phyloP scores from a whole-genome alignment of 257 asterid genomes.

The Leptodermis oblonga region DNA sequence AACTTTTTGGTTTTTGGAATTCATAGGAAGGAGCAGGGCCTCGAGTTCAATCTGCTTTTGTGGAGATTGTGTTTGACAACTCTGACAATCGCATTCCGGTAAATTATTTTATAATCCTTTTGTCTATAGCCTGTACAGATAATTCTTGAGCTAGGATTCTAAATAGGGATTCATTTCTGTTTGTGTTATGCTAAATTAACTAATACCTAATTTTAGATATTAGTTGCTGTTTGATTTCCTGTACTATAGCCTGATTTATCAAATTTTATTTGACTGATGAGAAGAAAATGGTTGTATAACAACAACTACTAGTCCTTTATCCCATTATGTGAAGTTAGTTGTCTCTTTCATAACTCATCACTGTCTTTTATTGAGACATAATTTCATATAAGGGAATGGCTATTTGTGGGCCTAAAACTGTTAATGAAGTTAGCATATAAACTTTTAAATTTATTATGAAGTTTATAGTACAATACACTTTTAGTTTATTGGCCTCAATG shows the following conservation, averaged over 20 bases:
- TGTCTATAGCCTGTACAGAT: background rate
- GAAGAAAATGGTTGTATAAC: background rate
- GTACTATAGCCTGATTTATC: background rate
- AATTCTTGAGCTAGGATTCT: background rate
- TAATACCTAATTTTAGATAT: background rate
- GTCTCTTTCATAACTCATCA: background rate
- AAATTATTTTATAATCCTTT: slow-evolving; percentile 16
- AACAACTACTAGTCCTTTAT: background rate
- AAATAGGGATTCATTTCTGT: background rate
- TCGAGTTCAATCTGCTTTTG: slow-evolving; percentile 90
- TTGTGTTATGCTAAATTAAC: background rate
- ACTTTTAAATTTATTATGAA: background rate
- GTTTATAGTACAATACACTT: background rate
- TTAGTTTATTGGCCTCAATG: background rate
- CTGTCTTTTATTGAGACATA: background rate
- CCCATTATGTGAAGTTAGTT: background rate
- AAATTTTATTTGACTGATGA: background rate
- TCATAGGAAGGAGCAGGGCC: slow-evolving; percentile 98
- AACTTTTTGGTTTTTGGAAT: slow-evolving; percentile 18
- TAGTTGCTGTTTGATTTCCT: background rate
- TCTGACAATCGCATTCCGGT: slow-evolving; percentile 96
- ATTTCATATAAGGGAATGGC: background rate
- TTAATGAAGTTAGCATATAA: background rate
- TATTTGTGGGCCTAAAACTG: background rate
- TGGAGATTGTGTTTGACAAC: slow-evolving; percentile 96